phyloP scores from a whole-genome alignment of 2,329 filamentous ascomycete species.

The Botrytis byssoidea region DNA sequence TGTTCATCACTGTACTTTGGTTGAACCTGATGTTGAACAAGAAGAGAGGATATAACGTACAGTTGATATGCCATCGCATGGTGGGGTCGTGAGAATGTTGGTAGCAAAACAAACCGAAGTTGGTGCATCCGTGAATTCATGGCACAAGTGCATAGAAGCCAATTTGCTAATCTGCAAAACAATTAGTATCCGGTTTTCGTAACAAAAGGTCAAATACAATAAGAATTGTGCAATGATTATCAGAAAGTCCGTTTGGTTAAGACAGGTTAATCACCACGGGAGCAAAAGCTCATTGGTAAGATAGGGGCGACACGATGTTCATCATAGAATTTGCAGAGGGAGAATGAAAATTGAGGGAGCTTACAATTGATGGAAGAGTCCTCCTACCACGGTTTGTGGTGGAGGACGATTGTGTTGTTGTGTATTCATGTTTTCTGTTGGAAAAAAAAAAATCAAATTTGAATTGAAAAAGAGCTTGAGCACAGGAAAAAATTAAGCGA shows the following conservation, averaged over 20 bases:
- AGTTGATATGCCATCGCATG: slow-evolving; percentile 22
- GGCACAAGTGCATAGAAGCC: background rate
- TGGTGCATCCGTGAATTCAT: too few relatives aligned
- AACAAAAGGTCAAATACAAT: background rate
- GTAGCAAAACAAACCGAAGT: background rate
- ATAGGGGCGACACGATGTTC: slow-evolving; percentile 60
- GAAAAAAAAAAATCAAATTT: background rate
- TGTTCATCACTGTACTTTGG: slow-evolving; percentile 43
- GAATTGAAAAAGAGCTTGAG: slow-evolving; percentile 13
- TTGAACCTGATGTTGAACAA: background rate
- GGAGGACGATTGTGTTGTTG: slow-evolving; percentile 1
- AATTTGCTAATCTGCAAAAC: slow-evolving; percentile 21
- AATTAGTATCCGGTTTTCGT: slow-evolving; percentile 24
- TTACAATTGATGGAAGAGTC: slow-evolving; percentile 5
- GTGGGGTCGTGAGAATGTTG: background rate
- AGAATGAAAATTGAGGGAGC: slow-evolving; percentile 14
- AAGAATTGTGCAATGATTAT: slow-evolving; percentile 31
- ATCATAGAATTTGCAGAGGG: slow-evolving; percentile 45
- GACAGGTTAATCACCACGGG: slow-evolving; percentile 58
- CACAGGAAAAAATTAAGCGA: slow-evolving; percentile 16
- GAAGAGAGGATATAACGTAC: slow-evolving; percentile 30
- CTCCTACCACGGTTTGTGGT: slow-evolving; percentile 1
- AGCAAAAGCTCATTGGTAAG: slow-evolving; percentile 46
- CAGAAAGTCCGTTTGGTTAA: slow-evolving; percentile 57
- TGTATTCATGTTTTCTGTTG: background rate